These are phyloP conservation scores for Phytopythium helicoides DNA, from an alignment of 352 stramenopile genomes.

Conservation along the genomic window DNA sequence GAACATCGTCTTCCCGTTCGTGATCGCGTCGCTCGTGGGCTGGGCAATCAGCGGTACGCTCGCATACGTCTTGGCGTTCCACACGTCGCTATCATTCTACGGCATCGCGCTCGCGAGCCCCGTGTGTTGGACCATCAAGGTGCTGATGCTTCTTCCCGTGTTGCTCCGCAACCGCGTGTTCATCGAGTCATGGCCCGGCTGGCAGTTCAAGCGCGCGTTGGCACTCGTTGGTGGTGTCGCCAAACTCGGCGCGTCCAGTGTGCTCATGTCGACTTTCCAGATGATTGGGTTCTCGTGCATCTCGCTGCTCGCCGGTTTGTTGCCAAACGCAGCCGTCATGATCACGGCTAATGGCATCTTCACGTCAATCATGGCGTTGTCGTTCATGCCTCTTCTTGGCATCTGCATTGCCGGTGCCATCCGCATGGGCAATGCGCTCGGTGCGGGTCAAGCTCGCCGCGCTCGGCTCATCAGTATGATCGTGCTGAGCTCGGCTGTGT, in stretches of 20 bases:
- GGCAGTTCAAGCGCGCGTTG: slow-evolving; percentile 32
- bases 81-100: slow-evolving; percentile 51
- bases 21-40: slow-evolving; percentile 33
- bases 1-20: slow-evolving; percentile 61
- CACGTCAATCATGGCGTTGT: slow-evolving; percentile 35
- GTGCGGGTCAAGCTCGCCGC: slow-evolving; percentile 39
- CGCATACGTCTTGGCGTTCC: slow-evolving; percentile 52
- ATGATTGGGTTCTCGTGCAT: slow-evolving; percentile 43
- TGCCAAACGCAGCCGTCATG: slow-evolving; percentile 45
- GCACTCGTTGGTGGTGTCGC: slow-evolving; percentile 40
- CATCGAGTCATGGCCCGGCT: slow-evolving; percentile 56
- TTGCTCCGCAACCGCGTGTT: slow-evolving; percentile 49
- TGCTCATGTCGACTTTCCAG: slow-evolving; percentile 55
- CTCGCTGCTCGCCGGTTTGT: slow-evolving; percentile 44
- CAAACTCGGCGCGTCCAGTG: slow-evolving; percentile 30
- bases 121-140: slow-evolving; percentile 46
- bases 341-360: slow-evolving; percentile 60
- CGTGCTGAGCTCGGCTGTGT: slow-evolving; percentile 22
- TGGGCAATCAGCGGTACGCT: slow-evolving; percentile 35
- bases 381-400: slow-evolving; percentile 48
- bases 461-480: slow-evolving; percentile 38
- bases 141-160: slow-evolving; percentile 43
- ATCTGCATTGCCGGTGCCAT: slow-evolving; percentile 49
- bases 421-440: slow-evolving; percentile 57
- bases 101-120: slow-evolving; percentile 49